A percentile compares a stretch with the other conserved stretches of the same genome.
Evolutionary conservation across 78 protist genomes (phyloP).

Genomic region (Dictyostelium citrinum): DNA sequence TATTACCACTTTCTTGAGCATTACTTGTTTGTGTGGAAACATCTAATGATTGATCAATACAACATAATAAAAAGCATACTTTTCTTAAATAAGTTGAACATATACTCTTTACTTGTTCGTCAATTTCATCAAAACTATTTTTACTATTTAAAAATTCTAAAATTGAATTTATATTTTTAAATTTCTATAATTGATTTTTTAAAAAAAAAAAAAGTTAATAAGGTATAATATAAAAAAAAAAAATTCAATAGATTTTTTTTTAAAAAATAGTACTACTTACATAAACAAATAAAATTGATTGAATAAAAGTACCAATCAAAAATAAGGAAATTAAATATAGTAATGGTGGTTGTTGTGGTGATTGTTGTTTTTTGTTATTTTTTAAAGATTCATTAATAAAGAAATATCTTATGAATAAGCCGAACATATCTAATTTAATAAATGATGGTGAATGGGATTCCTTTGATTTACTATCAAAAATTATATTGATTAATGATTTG

Average conservation of each 20-base stretch:
- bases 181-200: background rate
- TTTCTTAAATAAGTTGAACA: background rate
- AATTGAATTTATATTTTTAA: background rate
- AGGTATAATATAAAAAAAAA: background rate
- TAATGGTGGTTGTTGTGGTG: background rate
- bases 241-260: background rate
- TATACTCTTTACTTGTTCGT: background rate
- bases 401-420: background rate
- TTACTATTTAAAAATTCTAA: background rate
- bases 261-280: background rate
- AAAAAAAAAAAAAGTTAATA: background rate
- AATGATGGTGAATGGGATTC: background rate
- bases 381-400: background rate
- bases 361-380: background rate
- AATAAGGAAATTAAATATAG: background rate
- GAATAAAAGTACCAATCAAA: slow-evolving; percentile 1
- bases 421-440: slow-evolving; percentile 14
- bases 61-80: background rate
- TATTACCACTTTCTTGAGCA: background rate
- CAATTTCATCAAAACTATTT: background rate
- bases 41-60: background rate
- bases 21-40: background rate
- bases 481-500: background rate
- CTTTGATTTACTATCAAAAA: background rate
- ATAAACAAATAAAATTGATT: background rate